A percentile compares a stretch with the other conserved stretches of the same genome.
Conservation (phyloP, 371 early-diverging fungal species). For the Blakeslea trispora region DNA sequence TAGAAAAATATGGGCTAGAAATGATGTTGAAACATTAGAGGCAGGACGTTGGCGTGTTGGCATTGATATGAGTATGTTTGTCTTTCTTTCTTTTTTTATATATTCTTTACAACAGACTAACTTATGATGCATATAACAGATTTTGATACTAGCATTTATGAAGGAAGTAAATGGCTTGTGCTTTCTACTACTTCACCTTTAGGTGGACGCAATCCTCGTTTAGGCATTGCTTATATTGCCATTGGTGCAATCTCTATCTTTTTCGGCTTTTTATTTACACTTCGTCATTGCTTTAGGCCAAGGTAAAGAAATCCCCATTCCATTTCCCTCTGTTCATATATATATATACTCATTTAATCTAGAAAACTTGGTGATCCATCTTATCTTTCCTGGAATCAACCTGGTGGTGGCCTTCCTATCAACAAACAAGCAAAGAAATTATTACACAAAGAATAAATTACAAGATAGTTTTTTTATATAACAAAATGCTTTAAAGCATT, state of each 20-base stretch:
- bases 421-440: slow-evolving; percentile 24
- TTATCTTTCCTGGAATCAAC: slow-evolving; percentile 93
- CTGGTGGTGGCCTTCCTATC: slow-evolving; percentile 42
- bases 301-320: slow-evolving; percentile 47
- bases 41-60: slow-evolving; percentile 67
- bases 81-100: not conserved
- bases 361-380: slow-evolving; percentile 91
- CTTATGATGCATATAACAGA: slow-evolving; percentile 59
- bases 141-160: slow-evolving; percentile 78
- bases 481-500: too few species aligned
- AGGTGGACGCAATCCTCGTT: slow-evolving; percentile 94
- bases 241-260: slow-evolving; percentile 85
- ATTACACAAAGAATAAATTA: slow-evolving; percentile 30
- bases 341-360: slow-evolving; percentile 7
- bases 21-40: slow-evolving; percentile 54
- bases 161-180: slow-evolving; percentile 92
- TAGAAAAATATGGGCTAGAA: slow-evolving; percentile 93
- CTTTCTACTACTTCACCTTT: slow-evolving; percentile 88
- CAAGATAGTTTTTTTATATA: not conserved
- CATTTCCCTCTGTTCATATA: too few species aligned
- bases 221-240: slow-evolving; percentile 91
- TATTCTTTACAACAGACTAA: not conserved
- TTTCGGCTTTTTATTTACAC: slow-evolving; percentile 83
- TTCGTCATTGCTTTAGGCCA: slow-evolving; percentile 87
- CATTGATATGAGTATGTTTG: slow-evolving; percentile 60